Conservation (phyloP, 1,284 basidiomycete species). For the Mixia osmundae region DNA sequence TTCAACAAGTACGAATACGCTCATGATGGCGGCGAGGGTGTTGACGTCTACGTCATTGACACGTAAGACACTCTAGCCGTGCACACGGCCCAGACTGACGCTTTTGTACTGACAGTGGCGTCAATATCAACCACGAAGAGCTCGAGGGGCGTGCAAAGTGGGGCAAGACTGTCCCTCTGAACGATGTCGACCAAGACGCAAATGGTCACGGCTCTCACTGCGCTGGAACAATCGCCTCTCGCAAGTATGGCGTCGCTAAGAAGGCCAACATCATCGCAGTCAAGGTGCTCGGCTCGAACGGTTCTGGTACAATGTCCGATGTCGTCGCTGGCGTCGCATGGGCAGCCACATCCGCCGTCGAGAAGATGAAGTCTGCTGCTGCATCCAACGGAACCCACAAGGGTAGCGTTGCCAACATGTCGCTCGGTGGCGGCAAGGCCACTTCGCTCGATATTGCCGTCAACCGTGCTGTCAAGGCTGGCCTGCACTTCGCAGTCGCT, state of each 20-base stretch:
- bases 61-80: slow-evolving; percentile 19
- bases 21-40: slow-evolving; percentile 54
- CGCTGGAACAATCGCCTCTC: slow-evolving; percentile 38
- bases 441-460: slow-evolving; percentile 62
- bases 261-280: slow-evolving; percentile 76
- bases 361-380: slow-evolving; percentile 34
- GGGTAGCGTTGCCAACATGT: slow-evolving; percentile 96
- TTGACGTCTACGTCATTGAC: slow-evolving; percentile 49
- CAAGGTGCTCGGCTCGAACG: slow-evolving; percentile 85
- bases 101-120: slow-evolving; percentile 54
- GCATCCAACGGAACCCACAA: slow-evolving; percentile 46
- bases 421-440: slow-evolving; percentile 88
- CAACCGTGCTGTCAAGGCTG: slow-evolving; percentile 53
- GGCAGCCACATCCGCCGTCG: slow-evolving; percentile 44
- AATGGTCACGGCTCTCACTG: slow-evolving; percentile 51
- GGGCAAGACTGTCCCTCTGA: slow-evolving; percentile 57
- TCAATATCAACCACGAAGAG: slow-evolving; percentile 65
- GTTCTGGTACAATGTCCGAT: slow-evolving; percentile 87
- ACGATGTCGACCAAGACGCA: slow-evolving; percentile 49
- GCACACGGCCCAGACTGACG: not conserved
- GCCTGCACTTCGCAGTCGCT: slow-evolving; percentile 85
- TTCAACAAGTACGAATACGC: slow-evolving; percentile 73
- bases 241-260: slow-evolving; percentile 83
- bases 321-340: slow-evolving; percentile 70
- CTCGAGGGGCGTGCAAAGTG: slow-evolving; percentile 69